These are phyloP conservation scores for Aspergillus terreus DNA, from an alignment of 2,329 filamentous ascomycete genomes.

Conservation along the genomic window DNA sequence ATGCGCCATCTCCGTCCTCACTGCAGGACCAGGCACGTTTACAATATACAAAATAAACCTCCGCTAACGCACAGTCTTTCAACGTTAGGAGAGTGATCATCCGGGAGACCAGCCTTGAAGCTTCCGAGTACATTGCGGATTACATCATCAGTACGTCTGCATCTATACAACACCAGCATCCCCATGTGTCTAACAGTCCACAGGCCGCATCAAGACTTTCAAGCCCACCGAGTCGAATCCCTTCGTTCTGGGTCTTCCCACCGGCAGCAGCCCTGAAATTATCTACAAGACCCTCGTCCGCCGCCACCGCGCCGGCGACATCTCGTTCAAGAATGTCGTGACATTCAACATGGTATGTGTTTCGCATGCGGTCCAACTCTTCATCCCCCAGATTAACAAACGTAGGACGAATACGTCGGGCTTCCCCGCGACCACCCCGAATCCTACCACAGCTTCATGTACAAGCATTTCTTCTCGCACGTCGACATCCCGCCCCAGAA, in stretches of 20 bases:
- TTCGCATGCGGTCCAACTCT: too few relatives aligned
- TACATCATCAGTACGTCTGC: conserved; percentile 68
- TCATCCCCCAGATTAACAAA: background rate
- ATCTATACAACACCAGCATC: background rate
- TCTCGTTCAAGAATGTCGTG: conserved; percentile 83
- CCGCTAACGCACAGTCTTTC: conserved; percentile 9
- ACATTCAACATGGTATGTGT: conserved; percentile 79
- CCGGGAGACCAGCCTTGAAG: conserved; percentile 64
- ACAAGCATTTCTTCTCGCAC: conserved; percentile 84
- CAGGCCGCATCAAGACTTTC: conserved; percentile 74
- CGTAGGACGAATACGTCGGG: conserved; percentile 78
- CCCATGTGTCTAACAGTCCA: background rate
- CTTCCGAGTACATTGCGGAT: conserved; percentile 73
- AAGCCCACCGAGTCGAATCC: conserved; percentile 67
- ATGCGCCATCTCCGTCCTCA: conserved; percentile 6
- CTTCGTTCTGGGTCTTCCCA: conserved; percentile 80
- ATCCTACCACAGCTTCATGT: conserved; percentile 91
- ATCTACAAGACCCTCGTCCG: conserved; percentile 73
- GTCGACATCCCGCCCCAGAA: conserved; percentile 78
- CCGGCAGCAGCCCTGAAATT: conserved; percentile 73
- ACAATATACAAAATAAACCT: background rate
- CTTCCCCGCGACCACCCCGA: conserved; percentile 78
- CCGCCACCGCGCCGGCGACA: conserved; percentile 46
- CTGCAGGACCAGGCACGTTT: background rate
- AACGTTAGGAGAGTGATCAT: conserved; percentile 74